phyloP scores from a whole-genome alignment of 2,329 filamentous ascomycete species.

The Hypoxylon sp. region DNA sequence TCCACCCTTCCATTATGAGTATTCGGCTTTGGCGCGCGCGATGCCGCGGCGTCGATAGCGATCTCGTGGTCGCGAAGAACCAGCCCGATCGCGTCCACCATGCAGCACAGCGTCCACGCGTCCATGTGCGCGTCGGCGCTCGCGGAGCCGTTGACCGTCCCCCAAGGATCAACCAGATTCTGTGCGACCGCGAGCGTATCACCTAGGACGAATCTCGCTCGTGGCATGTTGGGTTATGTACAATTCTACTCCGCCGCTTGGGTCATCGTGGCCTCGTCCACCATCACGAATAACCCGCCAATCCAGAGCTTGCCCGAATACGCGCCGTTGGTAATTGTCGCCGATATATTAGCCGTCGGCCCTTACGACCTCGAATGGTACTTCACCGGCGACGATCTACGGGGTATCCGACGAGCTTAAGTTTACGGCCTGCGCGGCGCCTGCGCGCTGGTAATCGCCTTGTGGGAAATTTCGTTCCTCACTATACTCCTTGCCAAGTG shows the following conservation, averaged over 20 bases:
- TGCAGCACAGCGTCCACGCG: conserved; percentile 23
- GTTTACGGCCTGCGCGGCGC: conserved; percentile 24
- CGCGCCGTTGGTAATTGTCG: conserved; percentile 8
- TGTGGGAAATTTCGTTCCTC: conserved; percentile 29
- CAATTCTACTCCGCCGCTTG: conserved; percentile 28
- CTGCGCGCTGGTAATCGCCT: conserved; percentile 25
- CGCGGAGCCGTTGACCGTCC: conserved; percentile 32
- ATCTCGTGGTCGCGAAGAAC: conserved; percentile 23
- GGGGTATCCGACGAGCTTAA: conserved; percentile 23
- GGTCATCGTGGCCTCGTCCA: conserved; percentile 14
- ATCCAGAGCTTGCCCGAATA: conserved; percentile 19
- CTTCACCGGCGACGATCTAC: conserved; percentile 25
- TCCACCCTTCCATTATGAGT: conserved; percentile 25
- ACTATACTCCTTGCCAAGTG: conserved; percentile 29
- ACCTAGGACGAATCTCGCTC: background rate
- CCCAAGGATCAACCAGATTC: conserved; percentile 35
- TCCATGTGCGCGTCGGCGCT: conserved; percentile 26
- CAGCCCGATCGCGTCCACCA: conserved; percentile 25
- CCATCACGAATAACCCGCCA: conserved; percentile 31
- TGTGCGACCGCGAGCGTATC: conserved; percentile 17
- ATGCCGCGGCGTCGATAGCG: conserved; percentile 8
- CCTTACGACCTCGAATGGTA: conserved; percentile 17
- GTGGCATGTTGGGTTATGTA: background rate
- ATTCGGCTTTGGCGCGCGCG: background rate
- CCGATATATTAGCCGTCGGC: conserved; percentile 20